These are phyloP conservation scores for Mortierella sp. DNA, from an alignment of 371 early-diverging fungal genomes.

Conservation along the genomic window DNA sequence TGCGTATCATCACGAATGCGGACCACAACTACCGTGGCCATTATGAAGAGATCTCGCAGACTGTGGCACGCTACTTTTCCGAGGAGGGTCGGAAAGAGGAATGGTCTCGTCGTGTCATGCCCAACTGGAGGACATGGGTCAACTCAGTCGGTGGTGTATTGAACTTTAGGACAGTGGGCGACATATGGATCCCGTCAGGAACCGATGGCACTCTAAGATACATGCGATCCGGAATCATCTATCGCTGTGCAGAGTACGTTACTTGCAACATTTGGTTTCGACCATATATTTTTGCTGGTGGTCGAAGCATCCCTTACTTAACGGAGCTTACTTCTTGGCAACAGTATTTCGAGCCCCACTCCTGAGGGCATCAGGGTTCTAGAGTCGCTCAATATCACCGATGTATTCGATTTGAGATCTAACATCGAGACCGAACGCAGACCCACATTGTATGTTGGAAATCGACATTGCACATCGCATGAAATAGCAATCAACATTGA, in stretches of 20 bases:
- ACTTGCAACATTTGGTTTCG: too few relatives aligned
- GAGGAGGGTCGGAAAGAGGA: conserved; percentile 39
- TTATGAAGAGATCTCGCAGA: conserved; percentile 57
- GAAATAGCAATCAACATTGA: too few relatives aligned
- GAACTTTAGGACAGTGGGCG: conserved; percentile 70
- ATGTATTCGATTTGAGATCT: conserved; percentile 68
- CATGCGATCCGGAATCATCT: conserved; percentile 44
- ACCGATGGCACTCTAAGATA: conserved; percentile 34
- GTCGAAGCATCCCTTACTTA: conserved; percentile 43
- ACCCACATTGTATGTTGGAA: conserved; percentile 55
- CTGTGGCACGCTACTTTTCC: conserved; percentile 56
- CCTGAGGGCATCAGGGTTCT: conserved; percentile 60
- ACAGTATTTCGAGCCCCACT: conserved; percentile 59
- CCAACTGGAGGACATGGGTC: conserved; percentile 54
- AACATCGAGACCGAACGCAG: conserved; percentile 61
- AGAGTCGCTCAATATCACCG: conserved; percentile 59
- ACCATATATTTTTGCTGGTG: too few relatives aligned
- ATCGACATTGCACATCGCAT: too few relatives aligned
- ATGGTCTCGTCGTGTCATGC: conserved; percentile 41
- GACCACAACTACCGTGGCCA: conserved; percentile 67
- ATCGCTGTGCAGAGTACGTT: conserved; percentile 53
- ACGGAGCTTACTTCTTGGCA: conserved; percentile 30
- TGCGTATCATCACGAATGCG: conserved; percentile 62
- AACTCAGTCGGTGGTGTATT: conserved; percentile 64
- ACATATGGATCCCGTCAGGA: conserved; percentile 45